phyloP scores from a whole-genome alignment of 345 rosid species.

The Populus deltoides region DNA sequence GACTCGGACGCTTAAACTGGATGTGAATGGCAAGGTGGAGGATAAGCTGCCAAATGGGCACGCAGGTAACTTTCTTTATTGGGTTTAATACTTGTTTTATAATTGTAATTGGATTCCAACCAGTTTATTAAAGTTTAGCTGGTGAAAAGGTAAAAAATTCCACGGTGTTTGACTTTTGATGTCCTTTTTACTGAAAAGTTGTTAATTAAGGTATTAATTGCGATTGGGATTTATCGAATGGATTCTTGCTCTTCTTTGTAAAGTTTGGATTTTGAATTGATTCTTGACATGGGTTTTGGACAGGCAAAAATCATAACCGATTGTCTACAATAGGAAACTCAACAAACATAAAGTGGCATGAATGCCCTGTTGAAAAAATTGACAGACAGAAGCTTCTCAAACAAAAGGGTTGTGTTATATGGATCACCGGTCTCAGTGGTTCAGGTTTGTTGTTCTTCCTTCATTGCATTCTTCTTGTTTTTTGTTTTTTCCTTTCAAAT shows the following conservation, averaged over 20 bases:
- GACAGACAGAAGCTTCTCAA: constrained; percentile 23
- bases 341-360: constrained; percentile 30
- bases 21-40: not conserved
- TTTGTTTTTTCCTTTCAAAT: not conserved
- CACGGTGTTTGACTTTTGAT: not conserved
- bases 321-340: constrained; percentile 25
- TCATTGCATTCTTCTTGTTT: not conserved
- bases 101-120: not conserved
- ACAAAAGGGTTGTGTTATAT: constrained; percentile 30
- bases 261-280: not conserved
- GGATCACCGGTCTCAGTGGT: constrained; percentile 35
- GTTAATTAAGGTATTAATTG: not conserved
- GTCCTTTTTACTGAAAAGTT: not conserved
- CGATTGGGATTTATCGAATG: not conserved
- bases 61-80: constrained; percentile 14
- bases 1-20: not conserved
- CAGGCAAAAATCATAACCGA: constrained; percentile 6
- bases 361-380: constrained; percentile 14
- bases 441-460: constrained; percentile 18
- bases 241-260: not conserved
- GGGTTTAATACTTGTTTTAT: not conserved
- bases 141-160: not conserved
- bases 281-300: not conserved
- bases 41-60: constrained; percentile 11
- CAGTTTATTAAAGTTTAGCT: not conserved